Percentiles rank a stretch among this genome's conserved stretches.
These are phyloP conservation scores for Pochonia chlamydosporia DNA, from an alignment of 2,329 filamentous ascomycete genomes.

Conservation along the genomic window DNA sequence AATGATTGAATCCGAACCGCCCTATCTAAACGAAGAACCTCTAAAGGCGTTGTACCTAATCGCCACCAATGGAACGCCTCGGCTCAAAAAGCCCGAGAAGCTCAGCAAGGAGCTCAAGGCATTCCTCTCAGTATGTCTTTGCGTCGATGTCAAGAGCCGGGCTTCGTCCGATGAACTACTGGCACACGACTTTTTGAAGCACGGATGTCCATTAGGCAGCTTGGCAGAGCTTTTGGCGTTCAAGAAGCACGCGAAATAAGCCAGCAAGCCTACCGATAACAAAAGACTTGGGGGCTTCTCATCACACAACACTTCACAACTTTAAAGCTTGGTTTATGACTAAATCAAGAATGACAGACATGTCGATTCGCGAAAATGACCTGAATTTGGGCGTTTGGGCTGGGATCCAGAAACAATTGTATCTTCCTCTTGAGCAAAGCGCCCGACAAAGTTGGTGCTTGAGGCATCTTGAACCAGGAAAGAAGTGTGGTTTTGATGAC, in stretches of 20 bases:
- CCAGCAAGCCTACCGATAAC: neutral
- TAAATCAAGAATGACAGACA: neutral
- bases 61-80: conserved; percentile 93
- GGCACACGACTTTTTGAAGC: conserved; percentile 89
- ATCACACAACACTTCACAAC: neutral
- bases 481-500: neutral
- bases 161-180: conserved; percentile 88
- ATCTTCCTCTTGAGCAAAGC: neutral
- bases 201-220: conserved; percentile 77
- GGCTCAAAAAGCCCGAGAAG: conserved; percentile 97
- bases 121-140: conserved; percentile 92
- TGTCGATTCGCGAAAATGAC: neutral
- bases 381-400: neutral
- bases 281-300: neutral
- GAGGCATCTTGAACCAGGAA: neutral
- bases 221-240: conserved; percentile 84
- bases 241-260: conserved; percentile 65
- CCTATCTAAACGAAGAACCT: conserved; percentile 96
- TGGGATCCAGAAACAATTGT: neutral
- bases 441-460: neutral
- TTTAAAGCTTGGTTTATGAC: neutral
- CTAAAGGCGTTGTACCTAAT: conserved; percentile 96
- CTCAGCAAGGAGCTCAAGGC: conserved; percentile 96
- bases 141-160: conserved; percentile 91
- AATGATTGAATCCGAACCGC: conserved; percentile 98